Base-by-base conservation (phyloP, 176 grass and related monocot species). In the Oryza nivara region DNA sequence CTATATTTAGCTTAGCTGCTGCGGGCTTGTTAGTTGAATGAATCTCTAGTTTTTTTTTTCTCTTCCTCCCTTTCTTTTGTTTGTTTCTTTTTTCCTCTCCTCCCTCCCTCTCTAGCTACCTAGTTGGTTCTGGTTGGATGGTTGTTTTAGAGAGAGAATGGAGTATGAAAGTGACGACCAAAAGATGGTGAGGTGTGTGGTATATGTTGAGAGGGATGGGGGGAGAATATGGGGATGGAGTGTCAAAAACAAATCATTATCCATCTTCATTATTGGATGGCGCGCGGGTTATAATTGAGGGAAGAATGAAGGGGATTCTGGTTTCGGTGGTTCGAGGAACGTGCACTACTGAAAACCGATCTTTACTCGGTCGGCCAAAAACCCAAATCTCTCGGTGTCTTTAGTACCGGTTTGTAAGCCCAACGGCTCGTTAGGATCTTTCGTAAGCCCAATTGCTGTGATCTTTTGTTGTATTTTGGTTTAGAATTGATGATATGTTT, bases 141-240 rank as follows among this genome's bases (percentile, higher is more conserved):
- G 82, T 86, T 86, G 74, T 79, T 88, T 44, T 68, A 20, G 54
- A 20, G 54, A 58, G 70, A 79, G 67, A 88, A 76, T 22, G 32
- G 65, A 65, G 72, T 77, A 72, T 76, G 84, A 91, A 79, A 84
- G 70, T 14, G 82, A 88, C 36, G 77, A 78, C 79, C 74, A 68
- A 89, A 83, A 92, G 83, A 84, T 71, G 72, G 75, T 88, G 87
- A 82, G 72, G 54, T 65, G 70, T 68, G 91, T 69, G 68, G 75
- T 65, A 74, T 75, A 83, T 67, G 76, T 56, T 75, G 74, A 74
- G 69, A 79, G 56, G 64, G 46, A 17, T 30, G 65, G 20, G 26
- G 65, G 7, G 40, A 49, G 72, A 80, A 35, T 78, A 46, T 52
- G 74, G 67, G 67, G 72, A 4, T 66, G 63, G 28, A 45, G 78